phyloP scores from a whole-genome alignment of 768 basidiomycete species.

The Gyrodon lividus region DNA sequence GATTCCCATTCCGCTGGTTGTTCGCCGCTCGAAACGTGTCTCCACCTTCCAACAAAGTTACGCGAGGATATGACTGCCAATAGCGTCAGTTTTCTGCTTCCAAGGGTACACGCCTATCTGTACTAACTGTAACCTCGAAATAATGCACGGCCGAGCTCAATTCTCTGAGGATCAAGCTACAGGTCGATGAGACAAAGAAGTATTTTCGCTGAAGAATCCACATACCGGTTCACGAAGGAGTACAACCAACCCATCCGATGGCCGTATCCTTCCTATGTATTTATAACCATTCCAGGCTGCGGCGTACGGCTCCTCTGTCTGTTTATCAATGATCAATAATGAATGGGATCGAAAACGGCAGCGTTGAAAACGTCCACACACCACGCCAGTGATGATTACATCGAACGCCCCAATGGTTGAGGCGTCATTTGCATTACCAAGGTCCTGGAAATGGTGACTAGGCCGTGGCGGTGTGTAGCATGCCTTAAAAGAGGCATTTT shows the following conservation, averaged over 20 bases:
- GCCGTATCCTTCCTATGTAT: slow-evolving; percentile 56
- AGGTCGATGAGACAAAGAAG: slow-evolving; percentile 3
- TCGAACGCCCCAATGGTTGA: slow-evolving; percentile 34
- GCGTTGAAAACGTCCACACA: slow-evolving; percentile 24
- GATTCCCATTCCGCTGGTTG: slow-evolving; percentile 47
- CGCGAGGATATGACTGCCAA: slow-evolving; percentile 45
- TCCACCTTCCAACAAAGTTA: slow-evolving; percentile 53
- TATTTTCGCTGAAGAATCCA: slow-evolving; percentile 2
- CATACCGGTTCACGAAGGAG: slow-evolving; percentile 53
- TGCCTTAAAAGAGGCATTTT: slow-evolving; percentile 34
- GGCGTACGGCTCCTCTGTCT: slow-evolving; percentile 49
- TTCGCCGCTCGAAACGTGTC: slow-evolving; percentile 32
- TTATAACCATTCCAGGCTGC: slow-evolving; percentile 57
- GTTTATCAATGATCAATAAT: background rate
- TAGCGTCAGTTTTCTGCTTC: slow-evolving; percentile 9
- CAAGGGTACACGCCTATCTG: background rate
- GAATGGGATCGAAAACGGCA: background rate
- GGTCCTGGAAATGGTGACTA: slow-evolving; percentile 15
- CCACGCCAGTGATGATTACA: slow-evolving; percentile 54
- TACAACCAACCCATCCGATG: slow-evolving; percentile 58
- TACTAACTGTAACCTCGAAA: slow-evolving; percentile 49
- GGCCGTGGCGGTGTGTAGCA: slow-evolving; percentile 39
- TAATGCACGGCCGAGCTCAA: slow-evolving; percentile 35
- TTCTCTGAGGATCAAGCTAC: slow-evolving; percentile 26
- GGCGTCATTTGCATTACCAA: slow-evolving; percentile 13